These are phyloP conservation scores for Thelonectria discophora DNA, from an alignment of 2,329 filamentous ascomycete species.

Conservation along the genomic window DNA sequence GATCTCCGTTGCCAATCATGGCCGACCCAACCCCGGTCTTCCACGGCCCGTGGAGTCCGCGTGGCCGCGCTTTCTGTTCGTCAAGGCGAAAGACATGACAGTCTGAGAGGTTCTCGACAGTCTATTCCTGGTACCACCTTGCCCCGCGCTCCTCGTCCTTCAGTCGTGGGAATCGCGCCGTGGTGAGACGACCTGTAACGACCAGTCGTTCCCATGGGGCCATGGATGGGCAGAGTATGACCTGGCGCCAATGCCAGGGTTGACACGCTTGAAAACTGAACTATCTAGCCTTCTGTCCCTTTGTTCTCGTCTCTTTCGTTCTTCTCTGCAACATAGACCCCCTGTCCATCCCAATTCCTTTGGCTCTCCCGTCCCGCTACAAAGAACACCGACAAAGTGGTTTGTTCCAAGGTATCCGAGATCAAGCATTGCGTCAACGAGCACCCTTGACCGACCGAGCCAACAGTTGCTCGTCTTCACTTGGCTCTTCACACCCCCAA, in stretches of 20 bases:
- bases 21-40: neutral
- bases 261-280: slow-evolving; percentile 3
- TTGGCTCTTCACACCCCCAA: neutral
- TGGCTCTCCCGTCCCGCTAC: slow-evolving; percentile 23
- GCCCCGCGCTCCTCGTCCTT: slow-evolving; percentile 23
- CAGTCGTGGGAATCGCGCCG: slow-evolving; percentile 18
- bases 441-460: slow-evolving; percentile 21
- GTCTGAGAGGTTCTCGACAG: slow-evolving; percentile 23
- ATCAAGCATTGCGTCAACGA: slow-evolving; percentile 22
- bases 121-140: slow-evolving; percentile 23
- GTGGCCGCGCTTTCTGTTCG: slow-evolving; percentile 5
- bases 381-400: too few relatives aligned
- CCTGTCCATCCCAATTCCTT: slow-evolving; percentile 14
- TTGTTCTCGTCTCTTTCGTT: slow-evolving; percentile 15
- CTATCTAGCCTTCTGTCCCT: slow-evolving; percentile 20
- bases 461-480: neutral
- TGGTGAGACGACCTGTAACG: slow-evolving; percentile 21
- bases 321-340: slow-evolving; percentile 5
- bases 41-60: slow-evolving; percentile 5
- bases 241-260: slow-evolving; percentile 16
- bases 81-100: neutral
- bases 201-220: slow-evolving; percentile 21
- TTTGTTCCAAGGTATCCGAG: slow-evolving; percentile 26
- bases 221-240: slow-evolving; percentile 22
- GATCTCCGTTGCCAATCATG: slow-evolving; percentile 29